Conservation (phyloP, 2,329 filamentous ascomycete genomes). For the Pseudogymnoascus sp. region DNA sequence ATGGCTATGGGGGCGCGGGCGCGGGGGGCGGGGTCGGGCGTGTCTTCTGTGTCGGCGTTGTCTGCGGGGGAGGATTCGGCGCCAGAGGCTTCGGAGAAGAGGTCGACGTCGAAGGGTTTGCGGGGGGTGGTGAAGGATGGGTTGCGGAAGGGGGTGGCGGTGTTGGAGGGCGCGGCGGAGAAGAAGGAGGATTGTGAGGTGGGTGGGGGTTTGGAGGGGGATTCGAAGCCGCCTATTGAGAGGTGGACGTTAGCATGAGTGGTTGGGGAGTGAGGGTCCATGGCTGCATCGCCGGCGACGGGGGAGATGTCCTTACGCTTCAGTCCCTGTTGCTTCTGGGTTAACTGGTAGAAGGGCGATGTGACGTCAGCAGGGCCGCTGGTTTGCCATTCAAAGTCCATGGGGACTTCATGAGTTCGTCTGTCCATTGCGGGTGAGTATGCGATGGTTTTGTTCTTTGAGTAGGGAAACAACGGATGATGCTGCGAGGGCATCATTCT, state of each 20-base stretch:
- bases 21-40: constrained; percentile 47
- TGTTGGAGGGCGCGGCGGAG: constrained; percentile 37
- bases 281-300: not conserved
- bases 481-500: not conserved
- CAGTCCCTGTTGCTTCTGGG: constrained; percentile 20
- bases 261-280: not conserved
- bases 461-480: not conserved
- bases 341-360: constrained; percentile 51
- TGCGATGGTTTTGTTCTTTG: not conserved
- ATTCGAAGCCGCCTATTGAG: constrained; percentile 22
- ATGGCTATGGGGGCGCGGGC: constrained; percentile 25
- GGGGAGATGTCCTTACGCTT: constrained; percentile 18
- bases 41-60: constrained; percentile 40
- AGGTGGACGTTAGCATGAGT: constrained; percentile 11
- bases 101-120: constrained; percentile 47
- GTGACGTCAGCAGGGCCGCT: constrained; percentile 48
- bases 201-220: constrained; percentile 33
- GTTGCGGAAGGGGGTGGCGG: constrained; percentile 48
- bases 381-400: constrained; percentile 59
- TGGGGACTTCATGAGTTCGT: constrained; percentile 50
- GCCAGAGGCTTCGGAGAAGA: constrained; percentile 48
- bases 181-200: constrained; percentile 32
- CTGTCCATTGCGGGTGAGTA: constrained; percentile 38
- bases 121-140: constrained; percentile 57
- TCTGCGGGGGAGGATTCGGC: constrained; percentile 51